phyloP scores from a whole-genome alignment of 352 stramenopile species.

The Phytophthora pluvialis region DNA sequence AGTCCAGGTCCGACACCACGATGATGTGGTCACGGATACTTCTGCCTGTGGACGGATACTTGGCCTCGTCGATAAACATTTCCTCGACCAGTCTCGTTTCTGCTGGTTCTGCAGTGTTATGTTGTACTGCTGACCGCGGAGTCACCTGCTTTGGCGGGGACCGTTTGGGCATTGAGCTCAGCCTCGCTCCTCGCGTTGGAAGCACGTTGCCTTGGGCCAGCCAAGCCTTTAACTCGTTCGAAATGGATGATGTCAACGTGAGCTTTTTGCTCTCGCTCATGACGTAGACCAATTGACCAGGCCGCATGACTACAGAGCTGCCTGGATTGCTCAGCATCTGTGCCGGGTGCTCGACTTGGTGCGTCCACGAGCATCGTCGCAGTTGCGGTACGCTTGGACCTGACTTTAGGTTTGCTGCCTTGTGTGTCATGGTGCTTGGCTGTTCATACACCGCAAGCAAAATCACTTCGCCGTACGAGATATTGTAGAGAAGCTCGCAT shows the following conservation, averaged over 20 bases:
- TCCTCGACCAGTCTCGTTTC: conserved; percentile 23
- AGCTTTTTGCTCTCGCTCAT: conserved; percentile 74
- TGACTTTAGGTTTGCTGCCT: not conserved
- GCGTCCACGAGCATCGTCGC: conserved; percentile 27
- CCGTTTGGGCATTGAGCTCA: conserved; percentile 4
- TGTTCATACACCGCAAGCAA: conserved; percentile 55
- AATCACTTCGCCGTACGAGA: conserved; percentile 65
- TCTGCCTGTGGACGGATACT: conserved; percentile 24
- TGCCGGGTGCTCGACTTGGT: conserved; percentile 23
- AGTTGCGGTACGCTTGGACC: conserved; percentile 14
- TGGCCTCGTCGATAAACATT: conserved; percentile 49
- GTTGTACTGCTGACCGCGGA: not conserved
- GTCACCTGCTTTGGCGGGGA: conserved; percentile 4
- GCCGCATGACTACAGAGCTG: conserved; percentile 44
- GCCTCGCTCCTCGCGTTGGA: conserved; percentile 27
- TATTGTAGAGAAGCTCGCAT: conserved; percentile 59
- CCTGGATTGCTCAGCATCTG: conserved; percentile 62
- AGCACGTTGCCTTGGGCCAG: conserved; percentile 47
- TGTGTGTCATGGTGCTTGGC: not conserved
- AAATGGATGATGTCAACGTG: conserved; percentile 51
- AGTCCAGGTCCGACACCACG: conserved; percentile 62
- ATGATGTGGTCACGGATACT: conserved; percentile 63
- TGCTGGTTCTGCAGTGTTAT: conserved; percentile 2
- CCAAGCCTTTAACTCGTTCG: conserved; percentile 52
- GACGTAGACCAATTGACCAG: conserved; percentile 67